Conservation (phyloP, 495 filamentous ascomycete species). For the Cudoniella acicularis region DNA sequence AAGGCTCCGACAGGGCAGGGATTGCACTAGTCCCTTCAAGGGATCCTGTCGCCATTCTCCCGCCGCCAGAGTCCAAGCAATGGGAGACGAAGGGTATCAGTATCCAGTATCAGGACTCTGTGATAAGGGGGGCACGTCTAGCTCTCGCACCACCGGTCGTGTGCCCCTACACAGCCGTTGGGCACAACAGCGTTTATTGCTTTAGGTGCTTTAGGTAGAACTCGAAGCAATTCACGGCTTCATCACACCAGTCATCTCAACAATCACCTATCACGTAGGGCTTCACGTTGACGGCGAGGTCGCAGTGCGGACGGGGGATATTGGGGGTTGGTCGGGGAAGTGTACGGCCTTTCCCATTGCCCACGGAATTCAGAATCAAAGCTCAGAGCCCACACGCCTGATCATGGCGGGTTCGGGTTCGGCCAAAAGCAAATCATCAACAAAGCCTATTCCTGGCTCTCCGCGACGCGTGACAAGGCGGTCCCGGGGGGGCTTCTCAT, state of each 20-base stretch:
- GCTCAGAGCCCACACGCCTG: background rate
- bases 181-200: conserved; percentile 6
- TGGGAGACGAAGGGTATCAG: conserved; percentile 28
- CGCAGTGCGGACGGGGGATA: conserved; percentile 7
- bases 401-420: conserved; percentile 6
- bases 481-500: background rate
- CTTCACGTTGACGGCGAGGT: conserved; percentile 7
- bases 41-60: conserved; percentile 22
- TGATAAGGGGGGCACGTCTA: background rate
- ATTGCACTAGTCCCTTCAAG: conserved; percentile 9
- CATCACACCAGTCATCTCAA: background rate
- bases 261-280: background rate
- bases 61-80: conserved; percentile 19
- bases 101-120: background rate
- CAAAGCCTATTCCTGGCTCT: background rate
- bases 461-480: conserved; percentile 1
- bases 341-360: conserved; percentile 9
- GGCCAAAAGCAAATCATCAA: conserved; percentile 4
- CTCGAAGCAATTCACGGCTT: background rate
- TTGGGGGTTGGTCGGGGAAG: conserved; percentile 10
- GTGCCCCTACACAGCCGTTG: conserved; percentile 1
- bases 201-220: conserved; percentile 12
- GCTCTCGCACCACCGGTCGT: background rate
- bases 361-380: background rate
- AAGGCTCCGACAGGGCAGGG: conserved; percentile 14